These are phyloP conservation scores for Mortierella claussenii DNA, from an alignment of 192 early-diverging fungal species.

Conservation along the genomic window DNA sequence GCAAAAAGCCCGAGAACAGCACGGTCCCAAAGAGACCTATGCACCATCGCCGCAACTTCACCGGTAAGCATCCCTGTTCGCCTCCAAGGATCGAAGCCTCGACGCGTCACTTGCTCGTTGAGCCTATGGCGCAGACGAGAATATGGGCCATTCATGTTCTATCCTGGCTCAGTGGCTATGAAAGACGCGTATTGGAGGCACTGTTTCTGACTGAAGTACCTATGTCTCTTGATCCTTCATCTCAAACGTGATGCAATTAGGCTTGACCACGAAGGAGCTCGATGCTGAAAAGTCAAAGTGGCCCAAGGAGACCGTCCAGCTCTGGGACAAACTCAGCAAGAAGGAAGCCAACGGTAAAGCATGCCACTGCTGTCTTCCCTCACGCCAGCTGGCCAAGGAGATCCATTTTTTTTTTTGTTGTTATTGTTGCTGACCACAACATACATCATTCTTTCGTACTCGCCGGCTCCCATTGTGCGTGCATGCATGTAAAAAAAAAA, in stretches of 20 bases:
- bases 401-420: not conserved
- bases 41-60: slow-evolving; percentile 53
- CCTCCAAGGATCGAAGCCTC: too few species aligned
- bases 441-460: not conserved
- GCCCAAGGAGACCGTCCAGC: slow-evolving; percentile 51
- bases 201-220: too few species aligned
- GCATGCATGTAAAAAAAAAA: not conserved
- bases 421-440: too few species aligned
- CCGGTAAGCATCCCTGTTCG: slow-evolving; percentile 38
- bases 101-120: too few species aligned
- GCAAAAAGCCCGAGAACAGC: slow-evolving; percentile 29
- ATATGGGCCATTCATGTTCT: too few species aligned
- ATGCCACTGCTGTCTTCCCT: not conserved
- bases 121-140: too few species aligned
- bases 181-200: too few species aligned
- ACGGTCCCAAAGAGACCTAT: slow-evolving; percentile 43
- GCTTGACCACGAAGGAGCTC: slow-evolving; percentile 47
- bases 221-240: too few species aligned
- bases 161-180: too few species aligned
- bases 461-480: not conserved
- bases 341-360: slow-evolving; percentile 51
- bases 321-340: slow-evolving; percentile 47
- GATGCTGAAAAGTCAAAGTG: slow-evolving; percentile 48
- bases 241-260: too few species aligned
- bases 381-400: too few species aligned